phyloP scores from a whole-genome alignment of 768 basidiomycete genomes.

The Amanita exitialis region DNA sequence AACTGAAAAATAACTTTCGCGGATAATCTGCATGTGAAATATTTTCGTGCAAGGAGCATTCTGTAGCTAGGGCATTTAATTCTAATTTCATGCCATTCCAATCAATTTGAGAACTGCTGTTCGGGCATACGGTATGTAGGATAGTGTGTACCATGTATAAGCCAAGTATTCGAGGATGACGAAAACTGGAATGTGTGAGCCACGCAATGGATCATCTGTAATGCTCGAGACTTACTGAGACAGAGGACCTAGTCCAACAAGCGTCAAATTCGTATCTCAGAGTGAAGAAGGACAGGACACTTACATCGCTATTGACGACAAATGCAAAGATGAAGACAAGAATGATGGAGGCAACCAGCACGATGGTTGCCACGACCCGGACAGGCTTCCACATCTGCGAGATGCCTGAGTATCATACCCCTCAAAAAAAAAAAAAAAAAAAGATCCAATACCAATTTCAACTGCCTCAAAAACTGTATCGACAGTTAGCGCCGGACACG shows the following conservation, averaged over 20 bases:
- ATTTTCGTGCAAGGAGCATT: not conserved
- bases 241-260: conserved; percentile 42
- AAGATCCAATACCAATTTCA: conserved; percentile 53
- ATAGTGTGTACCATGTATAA: conserved; percentile 81
- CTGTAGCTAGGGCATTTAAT: not conserved
- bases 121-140: conserved; percentile 90
- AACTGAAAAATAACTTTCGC: conserved; percentile 76
- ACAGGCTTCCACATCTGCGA: conserved; percentile 93
- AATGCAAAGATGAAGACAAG: conserved; percentile 86
- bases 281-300: conserved; percentile 15
- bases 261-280: conserved; percentile 2
- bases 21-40: conserved; percentile 31
- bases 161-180: conserved; percentile 89
- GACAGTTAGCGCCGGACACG: not conserved
- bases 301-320: conserved; percentile 55
- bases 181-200: conserved; percentile 46
- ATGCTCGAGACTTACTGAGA: conserved; percentile 36
- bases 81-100: conserved; percentile 27
- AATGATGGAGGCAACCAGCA: conserved; percentile 70
- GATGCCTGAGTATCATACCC: not conserved
- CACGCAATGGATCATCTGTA: not conserved
- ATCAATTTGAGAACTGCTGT: conserved; percentile 58
- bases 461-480: conserved; percentile 62
- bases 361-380: conserved; percentile 69
- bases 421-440: not conserved